Evolutionary conservation across 257 asterid species (phyloP).

Genomic region (Striga asiatica): DNA sequence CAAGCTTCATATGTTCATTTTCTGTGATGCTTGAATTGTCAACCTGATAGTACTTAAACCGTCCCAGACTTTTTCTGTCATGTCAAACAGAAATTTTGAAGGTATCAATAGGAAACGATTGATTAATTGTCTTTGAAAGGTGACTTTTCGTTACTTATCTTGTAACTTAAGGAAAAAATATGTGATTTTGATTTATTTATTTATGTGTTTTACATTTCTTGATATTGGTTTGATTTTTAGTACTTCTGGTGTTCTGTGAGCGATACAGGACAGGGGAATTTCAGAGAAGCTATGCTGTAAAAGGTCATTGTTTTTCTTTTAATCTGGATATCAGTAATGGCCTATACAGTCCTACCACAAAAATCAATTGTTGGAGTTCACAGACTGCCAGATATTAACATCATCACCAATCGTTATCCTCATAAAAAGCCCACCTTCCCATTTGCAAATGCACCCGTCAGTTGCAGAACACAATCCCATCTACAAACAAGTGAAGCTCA

Average conservation of each 20-base stretch:
- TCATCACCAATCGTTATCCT: conserved; percentile 12
- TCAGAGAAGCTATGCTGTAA: neutral
- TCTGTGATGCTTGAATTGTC: neutral
- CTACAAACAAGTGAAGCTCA: conserved; percentile 16
- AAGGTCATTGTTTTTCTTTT: neutral
- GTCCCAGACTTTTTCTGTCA: neutral
- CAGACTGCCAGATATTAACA: conserved; percentile 23
- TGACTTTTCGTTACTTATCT: neutral
- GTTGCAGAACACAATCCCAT: conserved; percentile 17
- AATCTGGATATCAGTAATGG: conserved; percentile 26
- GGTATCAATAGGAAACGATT: neutral
- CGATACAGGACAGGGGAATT: neutral
- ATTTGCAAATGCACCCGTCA: conserved; percentile 10
- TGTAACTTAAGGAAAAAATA: neutral
- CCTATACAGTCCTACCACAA: conserved; percentile 27
- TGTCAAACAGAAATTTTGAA: neutral
- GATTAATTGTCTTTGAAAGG: neutral
- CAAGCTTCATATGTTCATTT: neutral
- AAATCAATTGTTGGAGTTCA: conserved; percentile 31
- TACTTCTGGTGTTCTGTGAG: neutral
- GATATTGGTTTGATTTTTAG: conserved; percentile 1
- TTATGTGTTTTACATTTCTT: neutral
- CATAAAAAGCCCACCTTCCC: conserved; percentile 18
- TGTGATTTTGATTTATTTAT: neutral
- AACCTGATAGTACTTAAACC: neutral